Conservation (phyloP, 305 asterid species). For the Petunia hybrid region DNA sequence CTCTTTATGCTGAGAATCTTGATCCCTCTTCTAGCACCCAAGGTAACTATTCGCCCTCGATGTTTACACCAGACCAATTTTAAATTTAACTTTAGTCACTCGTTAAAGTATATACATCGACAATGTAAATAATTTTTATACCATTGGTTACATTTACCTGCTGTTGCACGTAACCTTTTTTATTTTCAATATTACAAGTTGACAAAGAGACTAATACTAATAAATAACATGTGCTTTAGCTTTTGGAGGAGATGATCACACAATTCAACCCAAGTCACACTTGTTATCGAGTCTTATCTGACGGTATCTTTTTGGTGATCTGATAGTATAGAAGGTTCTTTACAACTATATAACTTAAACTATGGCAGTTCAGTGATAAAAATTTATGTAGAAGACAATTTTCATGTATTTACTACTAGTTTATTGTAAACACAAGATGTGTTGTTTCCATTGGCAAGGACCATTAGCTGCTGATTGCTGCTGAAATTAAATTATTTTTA, state of each 20-base stretch:
- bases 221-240: no score
- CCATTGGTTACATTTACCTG: no score
- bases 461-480: neutral
- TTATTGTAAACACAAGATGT: neutral
- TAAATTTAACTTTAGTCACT: neutral
- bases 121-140: no score
- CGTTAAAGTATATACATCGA: neutral
- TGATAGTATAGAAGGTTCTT: no score
- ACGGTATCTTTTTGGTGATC: no score
- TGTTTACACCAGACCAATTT: neutral
- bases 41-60: constrained; percentile 42
- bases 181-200: no score
- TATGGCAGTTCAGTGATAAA: neutral
- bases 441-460: neutral
- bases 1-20: constrained; percentile 62
- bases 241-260: no score
- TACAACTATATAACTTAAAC: neutral
- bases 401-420: neutral
- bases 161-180: no score
- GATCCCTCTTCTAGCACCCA: constrained; percentile 47
- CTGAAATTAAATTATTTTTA: neutral
- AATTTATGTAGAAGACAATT: neutral
- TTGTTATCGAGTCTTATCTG: no score
- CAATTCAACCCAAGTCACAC: no score
- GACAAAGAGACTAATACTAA: no score